Conservation (phyloP, 169 alveolate genomes). For the Eimeria tenella region DNA sequence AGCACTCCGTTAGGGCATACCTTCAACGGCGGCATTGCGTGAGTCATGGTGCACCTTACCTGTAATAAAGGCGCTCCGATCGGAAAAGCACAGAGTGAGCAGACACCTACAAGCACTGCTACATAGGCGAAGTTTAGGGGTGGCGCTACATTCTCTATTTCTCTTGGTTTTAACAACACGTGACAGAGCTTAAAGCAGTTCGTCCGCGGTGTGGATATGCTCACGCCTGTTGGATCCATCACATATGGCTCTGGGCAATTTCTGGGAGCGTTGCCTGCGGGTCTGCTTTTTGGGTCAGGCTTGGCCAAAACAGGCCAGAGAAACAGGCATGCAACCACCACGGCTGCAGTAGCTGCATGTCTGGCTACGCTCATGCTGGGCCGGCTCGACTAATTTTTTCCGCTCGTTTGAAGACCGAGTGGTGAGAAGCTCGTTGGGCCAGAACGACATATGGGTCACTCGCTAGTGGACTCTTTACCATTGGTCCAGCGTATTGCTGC, state of each 20-base stretch:
- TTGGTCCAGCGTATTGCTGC: neutral
- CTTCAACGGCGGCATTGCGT: constrained; percentile 28
- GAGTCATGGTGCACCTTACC: constrained; percentile 26
- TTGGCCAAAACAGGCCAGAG: neutral
- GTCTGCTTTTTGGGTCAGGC: neutral
- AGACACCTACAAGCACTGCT: neutral
- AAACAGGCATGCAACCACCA: constrained; percentile 2
- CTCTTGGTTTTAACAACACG: neutral
- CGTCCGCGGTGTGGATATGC: neutral
- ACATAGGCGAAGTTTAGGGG: neutral
- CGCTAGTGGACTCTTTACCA: neutral
- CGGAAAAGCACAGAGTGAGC: neutral
- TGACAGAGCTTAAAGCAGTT: neutral
- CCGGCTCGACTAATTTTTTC: neutral
- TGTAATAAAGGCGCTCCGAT: neutral
- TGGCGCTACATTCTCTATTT: no score
- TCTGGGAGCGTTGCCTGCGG: neutral
- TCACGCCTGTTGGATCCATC: constrained; percentile 44
- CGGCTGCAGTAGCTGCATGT: neutral
- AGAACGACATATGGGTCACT: neutral
- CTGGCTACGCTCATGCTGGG: constrained; percentile 8
- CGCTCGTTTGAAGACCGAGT: neutral
- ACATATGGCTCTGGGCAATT: constrained; percentile 46
- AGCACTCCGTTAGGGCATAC: constrained; percentile 57
- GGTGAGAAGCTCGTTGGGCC: neutral